Evolutionary conservation across 106 monocot species (phyloP).

Genomic region (Allium cepa): DNA sequence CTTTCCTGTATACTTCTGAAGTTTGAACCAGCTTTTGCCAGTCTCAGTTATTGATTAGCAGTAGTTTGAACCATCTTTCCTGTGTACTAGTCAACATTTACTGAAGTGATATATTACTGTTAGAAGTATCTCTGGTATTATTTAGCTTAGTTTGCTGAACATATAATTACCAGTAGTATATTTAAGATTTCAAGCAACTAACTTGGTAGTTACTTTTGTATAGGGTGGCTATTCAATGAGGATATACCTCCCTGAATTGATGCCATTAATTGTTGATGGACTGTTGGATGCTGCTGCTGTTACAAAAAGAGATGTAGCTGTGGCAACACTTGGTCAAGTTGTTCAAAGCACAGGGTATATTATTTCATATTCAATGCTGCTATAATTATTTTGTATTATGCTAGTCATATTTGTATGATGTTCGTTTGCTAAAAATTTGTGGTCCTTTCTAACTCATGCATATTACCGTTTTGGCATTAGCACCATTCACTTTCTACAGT

Average conservation of each 20-base stretch:
- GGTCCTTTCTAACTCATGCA: no score
- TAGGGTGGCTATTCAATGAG: slow-evolving; percentile 97
- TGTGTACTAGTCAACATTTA: no score
- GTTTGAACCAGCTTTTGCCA: no score
- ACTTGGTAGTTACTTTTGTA: not conserved
- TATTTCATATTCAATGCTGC: not conserved
- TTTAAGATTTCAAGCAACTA: not conserved
- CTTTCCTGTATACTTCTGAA: no score
- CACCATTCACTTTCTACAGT: no score
- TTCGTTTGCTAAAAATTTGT: not conserved
- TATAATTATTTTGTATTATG: not conserved
- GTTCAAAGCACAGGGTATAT: slow-evolving; percentile 98
- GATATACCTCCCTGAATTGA: slow-evolving; percentile 71
- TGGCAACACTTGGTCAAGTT: slow-evolving; percentile 96
- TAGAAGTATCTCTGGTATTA: no score
- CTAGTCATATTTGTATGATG: not conserved
- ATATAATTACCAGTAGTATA: no score
- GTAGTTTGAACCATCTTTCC: no score
- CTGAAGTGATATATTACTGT: no score
- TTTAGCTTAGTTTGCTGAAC: no score
- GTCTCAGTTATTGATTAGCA: no score
- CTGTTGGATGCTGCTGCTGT: slow-evolving; percentile 83
- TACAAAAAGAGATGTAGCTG: slow-evolving; percentile 88
- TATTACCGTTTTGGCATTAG: no score
- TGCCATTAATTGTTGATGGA: slow-evolving; percentile 96